Evolutionary conservation across 768 basidiomycete species (phyloP), one percentile per base, ranked within the genome.

Genomic region (Tylopilus felleus): DNA sequence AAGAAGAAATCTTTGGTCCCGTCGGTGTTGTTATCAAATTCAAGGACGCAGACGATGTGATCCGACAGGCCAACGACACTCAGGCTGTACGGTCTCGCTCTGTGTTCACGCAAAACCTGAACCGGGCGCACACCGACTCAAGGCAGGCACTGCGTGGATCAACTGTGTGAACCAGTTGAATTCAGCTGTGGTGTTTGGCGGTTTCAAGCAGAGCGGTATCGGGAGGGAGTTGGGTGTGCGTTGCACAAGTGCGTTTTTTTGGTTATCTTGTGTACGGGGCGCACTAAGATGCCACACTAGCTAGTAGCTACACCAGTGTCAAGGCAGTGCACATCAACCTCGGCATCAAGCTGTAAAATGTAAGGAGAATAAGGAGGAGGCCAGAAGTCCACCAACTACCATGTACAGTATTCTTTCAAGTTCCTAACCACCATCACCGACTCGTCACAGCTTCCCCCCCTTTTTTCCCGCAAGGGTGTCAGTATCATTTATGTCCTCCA

Each of bases 1-100:
- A 67, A 51, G 85, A 88, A 62, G 83, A 92, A 69, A 90, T 91
- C 57, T 91, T 92, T 59, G 89, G 89, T 4, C 89, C 90, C 6
- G 87, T 91, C 38, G 82, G 82, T 51, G 87, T 84, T 25, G 72
- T 93, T 35, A 79, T 85, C 74, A 85, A 84, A 66, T 93, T 93
- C 74, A 80, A 84, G 62, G 78, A 81, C 47, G 83, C 82, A 56
- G 78, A 80, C 60, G 83, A 89, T 53, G 84, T 84, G 35, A 71
- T 90, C 60, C 70, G 68, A 44, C 78, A 82, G 65, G 96, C 93
- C 25, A 99, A 99, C 72, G 86, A 96, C 67, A 87, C n/a, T n/a
- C n/a, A n/a, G n/a, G n/a, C 90, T 74, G 47, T 96, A 94, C 69
- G 95, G 95, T 54, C 82, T 97, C 41, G 93, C 92, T 14, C 88